Evolutionary conservation across 2,329 filamentous ascomycete species (phyloP).

Genomic region (Talaromyces sp.): DNA sequence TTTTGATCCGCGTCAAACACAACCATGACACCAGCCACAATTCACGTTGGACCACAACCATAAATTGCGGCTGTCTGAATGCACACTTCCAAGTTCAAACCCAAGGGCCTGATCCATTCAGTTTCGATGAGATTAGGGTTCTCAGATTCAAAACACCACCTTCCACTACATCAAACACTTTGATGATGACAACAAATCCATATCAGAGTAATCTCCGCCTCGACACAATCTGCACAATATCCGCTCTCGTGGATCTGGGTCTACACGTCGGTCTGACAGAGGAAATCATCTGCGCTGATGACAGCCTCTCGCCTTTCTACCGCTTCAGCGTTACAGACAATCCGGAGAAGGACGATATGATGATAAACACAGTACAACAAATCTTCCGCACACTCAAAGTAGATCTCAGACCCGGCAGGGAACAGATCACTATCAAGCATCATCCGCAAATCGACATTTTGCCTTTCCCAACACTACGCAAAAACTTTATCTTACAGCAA

Average conservation of each 20-base stretch:
- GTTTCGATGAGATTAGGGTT: background rate
- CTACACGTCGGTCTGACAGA: background rate
- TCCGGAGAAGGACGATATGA: background rate
- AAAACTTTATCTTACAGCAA: background rate
- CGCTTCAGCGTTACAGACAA: background rate
- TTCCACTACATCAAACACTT: background rate
- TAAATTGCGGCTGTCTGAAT: background rate
- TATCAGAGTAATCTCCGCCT: background rate
- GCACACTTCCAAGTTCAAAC: background rate
- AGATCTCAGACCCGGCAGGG: background rate
- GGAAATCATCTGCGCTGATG: background rate
- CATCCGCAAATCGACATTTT: background rate
- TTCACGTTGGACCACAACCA: background rate
- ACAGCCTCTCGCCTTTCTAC: background rate
- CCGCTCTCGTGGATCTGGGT: background rate
- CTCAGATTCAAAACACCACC: background rate
- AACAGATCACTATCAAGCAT: background rate
- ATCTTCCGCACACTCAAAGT: background rate
- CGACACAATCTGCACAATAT: background rate
- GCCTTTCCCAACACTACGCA: background rate
- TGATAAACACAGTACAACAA: background rate
- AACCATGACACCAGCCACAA: background rate
- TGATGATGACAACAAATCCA: background rate
- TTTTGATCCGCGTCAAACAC: background rate
- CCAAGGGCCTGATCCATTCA: background rate